Base-by-base conservation (phyloP, 2,329 filamentous ascomycete genomes). In the Corniculantispora saksenae region DNA sequence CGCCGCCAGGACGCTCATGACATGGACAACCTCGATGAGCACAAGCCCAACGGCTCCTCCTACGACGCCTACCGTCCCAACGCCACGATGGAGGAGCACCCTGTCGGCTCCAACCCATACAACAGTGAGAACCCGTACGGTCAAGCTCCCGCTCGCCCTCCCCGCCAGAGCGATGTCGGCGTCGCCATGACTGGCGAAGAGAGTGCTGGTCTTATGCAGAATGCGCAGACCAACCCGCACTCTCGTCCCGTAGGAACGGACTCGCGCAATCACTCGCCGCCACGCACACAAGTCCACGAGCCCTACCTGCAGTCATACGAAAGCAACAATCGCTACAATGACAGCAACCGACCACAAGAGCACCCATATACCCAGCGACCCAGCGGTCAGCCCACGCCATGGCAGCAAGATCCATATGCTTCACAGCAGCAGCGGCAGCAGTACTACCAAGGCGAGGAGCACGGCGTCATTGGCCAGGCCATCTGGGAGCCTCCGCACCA, bases 191-290 rank as follows among this genome's bases (percentile, higher is more conserved):
- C 35, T 19, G 67, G 68, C 29, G 78, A 80, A 23, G 79, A 84
- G 72, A 79, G 75, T 40, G 76, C 75, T 3, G 81, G 81, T 2
- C 76, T 84, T 38, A 80, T 83, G 64, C 78, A 78, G 1, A 63
- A 76, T 56, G 74, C 74, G 2, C 75, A 76, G 67, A 74, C 74
- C 3, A 72, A 72, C 55, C 71, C 72, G 2, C 68, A 71, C 21
- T 55, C 57, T 1, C 63, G 62, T 38, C n/a, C 56, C n/a, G 45
- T 45, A n/a, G 61, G 45, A 15, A 23, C 12, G 32, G 54, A 64
- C 12, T 58, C 54, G 1, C 43, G 61, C 15, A 58, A 23, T 23
- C 50, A 3, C 54, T 64, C 54, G 7, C 61, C 61, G 2, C 61
- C 61, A 12, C 61, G 61, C 3, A 64, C 32, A 4, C 61, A 58